A percentile compares a stretch with the other conserved stretches of the same genome.
These are phyloP conservation scores for Thermoascus crustaceus DNA, from an alignment of 2,329 filamentous ascomycete genomes.

Conservation along the genomic window DNA sequence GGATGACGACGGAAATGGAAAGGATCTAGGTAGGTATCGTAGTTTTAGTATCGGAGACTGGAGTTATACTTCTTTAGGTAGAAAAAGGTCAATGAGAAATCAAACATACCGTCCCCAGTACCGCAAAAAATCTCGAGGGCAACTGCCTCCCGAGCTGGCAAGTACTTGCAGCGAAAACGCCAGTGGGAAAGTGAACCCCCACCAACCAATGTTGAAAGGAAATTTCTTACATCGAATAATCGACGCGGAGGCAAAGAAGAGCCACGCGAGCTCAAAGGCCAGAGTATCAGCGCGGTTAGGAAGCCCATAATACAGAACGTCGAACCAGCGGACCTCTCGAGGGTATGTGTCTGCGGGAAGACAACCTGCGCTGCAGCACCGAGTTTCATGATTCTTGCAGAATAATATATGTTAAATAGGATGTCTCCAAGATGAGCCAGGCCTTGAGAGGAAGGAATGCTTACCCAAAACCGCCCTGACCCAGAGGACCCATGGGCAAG, in stretches of 20 bases:
- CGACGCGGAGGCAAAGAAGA: slow-evolving; percentile 31
- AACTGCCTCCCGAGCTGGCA: slow-evolving; percentile 42
- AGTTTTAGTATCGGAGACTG: too few relatives aligned
- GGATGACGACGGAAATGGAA: slow-evolving; percentile 41
- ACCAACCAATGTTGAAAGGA: slow-evolving; percentile 57
- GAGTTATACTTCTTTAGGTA: slow-evolving; percentile 2
- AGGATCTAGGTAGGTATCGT: slow-evolving; percentile 37
- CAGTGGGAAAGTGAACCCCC: slow-evolving; percentile 53
- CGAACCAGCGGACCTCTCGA: slow-evolving; percentile 23
- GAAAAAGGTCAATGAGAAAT: slow-evolving; percentile 1
- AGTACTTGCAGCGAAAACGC: slow-evolving; percentile 46
- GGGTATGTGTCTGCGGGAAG: slow-evolving; percentile 25
- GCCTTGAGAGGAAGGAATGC: slow-evolving; percentile 7
- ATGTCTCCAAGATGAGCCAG: neutral
- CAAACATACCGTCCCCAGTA: slow-evolving; percentile 43
- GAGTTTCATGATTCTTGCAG: slow-evolving; percentile 39
- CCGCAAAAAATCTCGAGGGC: slow-evolving; percentile 47
- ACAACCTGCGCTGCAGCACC: slow-evolving; percentile 39
- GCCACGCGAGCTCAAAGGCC: slow-evolving; percentile 34
- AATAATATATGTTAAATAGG: slow-evolving; percentile 4
- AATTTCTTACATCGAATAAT: slow-evolving; percentile 33
- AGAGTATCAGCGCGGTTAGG: slow-evolving; percentile 29
- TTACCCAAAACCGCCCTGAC: slow-evolving; percentile 55
- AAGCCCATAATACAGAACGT: slow-evolving; percentile 30
- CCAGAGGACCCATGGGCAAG: slow-evolving; percentile 58